Evolutionary conservation across 2,329 filamentous ascomycete genomes (phyloP), one percentile per base, ranked within the genome.

Genomic region (Penicillium sp.): DNA sequence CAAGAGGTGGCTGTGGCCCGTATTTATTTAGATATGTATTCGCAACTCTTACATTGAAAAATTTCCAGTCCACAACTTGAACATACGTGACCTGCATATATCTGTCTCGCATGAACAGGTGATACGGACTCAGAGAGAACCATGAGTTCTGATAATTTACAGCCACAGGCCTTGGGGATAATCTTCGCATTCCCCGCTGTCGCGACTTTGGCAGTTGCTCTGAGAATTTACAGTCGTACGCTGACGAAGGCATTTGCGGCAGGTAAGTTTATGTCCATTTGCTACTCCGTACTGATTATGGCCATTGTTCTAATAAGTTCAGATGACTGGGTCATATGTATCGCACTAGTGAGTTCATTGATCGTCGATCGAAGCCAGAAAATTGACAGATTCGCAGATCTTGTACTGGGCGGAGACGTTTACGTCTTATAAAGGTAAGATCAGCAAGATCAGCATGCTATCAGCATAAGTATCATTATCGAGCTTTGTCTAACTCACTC

Each of bases 391-490:
- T 58, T 13, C 52, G 42, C 19, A 61, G 54, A 54, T 50, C 37
- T 33, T 61, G 14, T 61, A 61, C 10, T 61, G 56, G 59, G 56
- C 52, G 16, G 59, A 61, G 47, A 61, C 57, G 1, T 52, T 48
- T 11, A 61, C 59, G 2, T 55, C 59, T 8, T 60, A 60, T 44
- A 52, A 50, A 43, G 57, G 56, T 54, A 58, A 44, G 39, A 47
- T 19, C n/a, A 53, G 23, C 45, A 46, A 10, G 9, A 39, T 4
- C 48, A 43, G 19, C 26, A 28, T 10, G 24, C 50, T 18, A 6
- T 3, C 16, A n/a, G n/a, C n/a, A n/a, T n/a, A n/a, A n/a, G n/a
- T n/a, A n/a, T n/a, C n/a, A n/a, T n/a, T n/a, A n/a, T n/a, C n/a
- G n/a, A n/a, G n/a, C n/a, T n/a, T n/a, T n/a, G n/a, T n/a, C n/a